A percentile compares a stretch with the other conserved stretches of the same genome.
Evolutionary conservation across 352 stramenopile genomes (phyloP).

Genomic region (Vaucheria bursata): DNA sequence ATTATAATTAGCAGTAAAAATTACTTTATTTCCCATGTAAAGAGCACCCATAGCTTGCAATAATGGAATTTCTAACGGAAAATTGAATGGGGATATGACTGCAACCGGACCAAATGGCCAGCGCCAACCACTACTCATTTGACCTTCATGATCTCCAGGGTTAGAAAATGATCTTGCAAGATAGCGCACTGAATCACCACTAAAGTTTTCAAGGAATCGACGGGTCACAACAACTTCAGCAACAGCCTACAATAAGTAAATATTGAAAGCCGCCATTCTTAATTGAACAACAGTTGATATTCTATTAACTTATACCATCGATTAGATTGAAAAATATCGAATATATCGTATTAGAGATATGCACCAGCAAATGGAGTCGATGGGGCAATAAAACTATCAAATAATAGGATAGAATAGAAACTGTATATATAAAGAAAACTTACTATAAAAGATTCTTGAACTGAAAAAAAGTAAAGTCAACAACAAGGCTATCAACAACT

Average conservation of each 20-base stretch:
- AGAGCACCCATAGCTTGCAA: conserved; percentile 96
- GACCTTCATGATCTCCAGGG: conserved; percentile 87
- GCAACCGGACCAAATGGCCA: conserved; percentile 89
- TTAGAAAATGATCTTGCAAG: conserved; percentile 87
- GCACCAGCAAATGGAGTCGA: no score
- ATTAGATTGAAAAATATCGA: no score
- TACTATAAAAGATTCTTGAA: no score
- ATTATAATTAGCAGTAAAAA: conserved; percentile 48
- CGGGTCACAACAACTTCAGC: conserved; percentile 81
- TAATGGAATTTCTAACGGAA: conserved; percentile 91
- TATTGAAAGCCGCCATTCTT: no score
- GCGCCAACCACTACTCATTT: conserved; percentile 84
- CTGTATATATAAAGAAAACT: no score
- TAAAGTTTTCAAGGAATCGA: conserved; percentile 96
- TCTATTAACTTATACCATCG: no score
- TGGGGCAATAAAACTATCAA: no score
- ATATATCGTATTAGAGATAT: no score
- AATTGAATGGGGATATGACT: conserved; percentile 97
- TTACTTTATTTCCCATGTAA: conserved; percentile 98
- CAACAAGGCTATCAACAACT: no score
- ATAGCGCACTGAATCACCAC: conserved; percentile 84
- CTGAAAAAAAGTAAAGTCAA: no score
- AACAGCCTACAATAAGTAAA: conserved; percentile 43
- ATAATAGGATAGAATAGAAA: no score
- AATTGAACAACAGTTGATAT: no score